Evolutionary conservation across 768 basidiomycete genomes (phyloP).

Genomic region (Leccinum pellstonianum): DNA sequence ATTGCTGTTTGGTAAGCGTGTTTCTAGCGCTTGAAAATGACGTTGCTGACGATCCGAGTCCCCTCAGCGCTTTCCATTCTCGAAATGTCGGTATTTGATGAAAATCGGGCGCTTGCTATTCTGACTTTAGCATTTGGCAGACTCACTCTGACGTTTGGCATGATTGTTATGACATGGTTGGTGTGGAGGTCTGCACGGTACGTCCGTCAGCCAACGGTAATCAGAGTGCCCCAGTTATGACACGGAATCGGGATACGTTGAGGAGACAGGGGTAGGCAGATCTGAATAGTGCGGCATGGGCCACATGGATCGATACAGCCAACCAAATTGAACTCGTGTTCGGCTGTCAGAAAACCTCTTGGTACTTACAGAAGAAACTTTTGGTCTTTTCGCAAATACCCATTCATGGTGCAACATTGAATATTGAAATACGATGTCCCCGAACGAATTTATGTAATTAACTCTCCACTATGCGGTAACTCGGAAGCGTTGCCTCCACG

Average conservation of each 20-base stretch:
- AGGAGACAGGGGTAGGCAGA: constrained; percentile 3
- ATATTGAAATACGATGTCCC: background rate
- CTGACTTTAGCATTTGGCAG: constrained; percentile 29
- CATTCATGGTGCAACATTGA: constrained; percentile 8
- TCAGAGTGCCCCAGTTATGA: constrained; percentile 26
- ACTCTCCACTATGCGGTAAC: background rate
- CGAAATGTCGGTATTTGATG: constrained; percentile 42
- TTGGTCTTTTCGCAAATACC: background rate
- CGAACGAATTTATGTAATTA: background rate
- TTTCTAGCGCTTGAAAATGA: background rate
- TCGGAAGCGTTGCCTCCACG: background rate
- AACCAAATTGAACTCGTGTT: background rate
- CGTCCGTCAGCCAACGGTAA: constrained; percentile 30
- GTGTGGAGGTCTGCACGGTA: constrained; percentile 51
- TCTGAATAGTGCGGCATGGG: constrained; percentile 7
- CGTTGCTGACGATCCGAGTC: constrained; percentile 5
- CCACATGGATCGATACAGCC: background rate
- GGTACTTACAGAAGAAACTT: constrained; percentile 1
- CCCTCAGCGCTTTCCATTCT: constrained; percentile 48
- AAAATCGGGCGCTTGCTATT: background rate
- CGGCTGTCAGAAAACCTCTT: background rate
- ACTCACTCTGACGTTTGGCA: constrained; percentile 45
- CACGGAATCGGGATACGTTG: constrained; percentile 1
- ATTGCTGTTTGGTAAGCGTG: constrained; percentile 48
- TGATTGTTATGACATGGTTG: constrained; percentile 50